Evolutionary conservation across 1,284 basidiomycete species (phyloP), one percentile per base, ranked within the genome.

Genomic region (Cryptococcus deneoformans): DNA sequence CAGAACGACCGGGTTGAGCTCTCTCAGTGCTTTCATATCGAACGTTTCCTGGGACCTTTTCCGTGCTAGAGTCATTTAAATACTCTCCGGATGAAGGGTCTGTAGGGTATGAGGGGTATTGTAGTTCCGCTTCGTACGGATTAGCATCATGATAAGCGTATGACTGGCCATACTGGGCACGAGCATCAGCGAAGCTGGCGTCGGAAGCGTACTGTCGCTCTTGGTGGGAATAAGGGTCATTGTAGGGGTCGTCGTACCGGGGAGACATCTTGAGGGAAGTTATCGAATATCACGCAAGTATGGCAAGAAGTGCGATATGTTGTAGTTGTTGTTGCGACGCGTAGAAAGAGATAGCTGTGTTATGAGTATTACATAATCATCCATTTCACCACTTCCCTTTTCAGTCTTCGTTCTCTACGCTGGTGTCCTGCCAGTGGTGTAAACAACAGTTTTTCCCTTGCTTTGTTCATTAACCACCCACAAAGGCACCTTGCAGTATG

Each of bases 1-100:
- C 69, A 16, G 59, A 53, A 50, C 73, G 67, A 55, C 73, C 73
- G 5, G 68, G 64, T 37, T 60, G 62, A 24, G 56, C 61, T 57
- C 73, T 63, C 57, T 67, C 61, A 11, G 68, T 69, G 46, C 56
- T 58, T 35, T 52, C 51, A 10, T 58, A 53, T 38, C 54, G 54
- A 4, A 7, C 57, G 3, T 64, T 62, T 4, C 59, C 56, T 3
- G 52, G 39, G 7, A 71, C 58, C 62, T 71, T 75, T 53, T 72
- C 71, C 9, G 63, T 63, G 45, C 64, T 66, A 1, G 61, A 50
- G 34, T 66, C 56, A 6, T 54, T 12, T 10, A 45, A 34, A 55
- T 65, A 69, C 2, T 44, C 54, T 8, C 53, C 54, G 11, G 45
- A 38, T 6, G 63, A 60, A 2, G 63, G 63, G 39, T 63, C 64